These are phyloP conservation scores for Pseudopyrenochaeta lycopersici DNA, from an alignment of 2,329 filamentous ascomycete genomes.

Conservation along the genomic window DNA sequence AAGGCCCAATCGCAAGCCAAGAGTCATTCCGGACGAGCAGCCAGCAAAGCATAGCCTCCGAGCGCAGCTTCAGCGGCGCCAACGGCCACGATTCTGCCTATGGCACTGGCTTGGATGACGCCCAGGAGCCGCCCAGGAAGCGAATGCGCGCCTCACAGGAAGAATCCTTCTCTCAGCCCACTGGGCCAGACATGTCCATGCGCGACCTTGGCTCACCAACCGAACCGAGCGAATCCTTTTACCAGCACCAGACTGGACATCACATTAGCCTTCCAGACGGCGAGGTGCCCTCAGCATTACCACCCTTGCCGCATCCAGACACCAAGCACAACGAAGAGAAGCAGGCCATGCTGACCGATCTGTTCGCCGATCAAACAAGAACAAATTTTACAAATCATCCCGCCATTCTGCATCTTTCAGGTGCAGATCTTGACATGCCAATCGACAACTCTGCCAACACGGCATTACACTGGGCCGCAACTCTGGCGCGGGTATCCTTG, in stretches of 20 bases:
- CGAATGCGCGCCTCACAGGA: slow-evolving; percentile 64
- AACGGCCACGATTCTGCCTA: slow-evolving; percentile 71
- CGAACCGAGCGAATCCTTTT: slow-evolving; percentile 81
- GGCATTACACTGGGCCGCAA: slow-evolving; percentile 95
- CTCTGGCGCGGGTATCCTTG: slow-evolving; percentile 83
- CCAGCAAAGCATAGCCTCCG: slow-evolving; percentile 80
- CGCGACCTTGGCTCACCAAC: slow-evolving; percentile 72
- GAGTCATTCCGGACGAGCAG: slow-evolving; percentile 76
- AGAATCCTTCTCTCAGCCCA: slow-evolving; percentile 51
- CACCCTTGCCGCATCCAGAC: slow-evolving; percentile 68
- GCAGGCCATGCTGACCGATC: slow-evolving; percentile 82
- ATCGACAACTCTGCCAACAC: slow-evolving; percentile 91
- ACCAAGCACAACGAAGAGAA: slow-evolving; percentile 78
- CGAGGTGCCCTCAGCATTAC: slow-evolving; percentile 68
- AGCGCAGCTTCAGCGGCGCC: slow-evolving; percentile 72
- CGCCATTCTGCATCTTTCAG: slow-evolving; percentile 76
- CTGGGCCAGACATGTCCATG: slow-evolving; percentile 65
- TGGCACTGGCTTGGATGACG: slow-evolving; percentile 65
- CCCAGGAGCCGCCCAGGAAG: slow-evolving; percentile 82
- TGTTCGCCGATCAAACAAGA: slow-evolving; percentile 63
- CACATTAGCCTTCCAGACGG: slow-evolving; percentile 56
- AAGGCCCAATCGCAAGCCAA: slow-evolving; percentile 70
- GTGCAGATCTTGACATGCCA: slow-evolving; percentile 87
- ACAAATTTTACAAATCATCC: slow-evolving; percentile 79
- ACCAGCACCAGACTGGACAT: slow-evolving; percentile 55